Conservation (phyloP, 2,329 filamentous ascomycete genomes). For the Aureobasidium pullulans region DNA sequence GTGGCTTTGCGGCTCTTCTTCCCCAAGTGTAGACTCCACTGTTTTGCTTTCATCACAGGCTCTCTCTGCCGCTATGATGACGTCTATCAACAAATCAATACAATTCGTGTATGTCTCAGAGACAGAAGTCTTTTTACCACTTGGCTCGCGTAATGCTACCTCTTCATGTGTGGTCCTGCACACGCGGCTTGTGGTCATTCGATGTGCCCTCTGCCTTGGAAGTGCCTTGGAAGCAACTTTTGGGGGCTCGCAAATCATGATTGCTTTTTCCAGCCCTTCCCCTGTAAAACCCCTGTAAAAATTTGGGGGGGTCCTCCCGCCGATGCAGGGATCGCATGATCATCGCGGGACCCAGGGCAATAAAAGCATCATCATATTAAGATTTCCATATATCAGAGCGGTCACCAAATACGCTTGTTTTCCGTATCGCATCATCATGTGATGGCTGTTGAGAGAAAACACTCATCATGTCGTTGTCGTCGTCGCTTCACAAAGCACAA, state of each 20-base stretch:
- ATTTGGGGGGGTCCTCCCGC: not conserved
- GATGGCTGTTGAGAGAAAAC: not conserved
- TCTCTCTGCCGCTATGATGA: not conserved
- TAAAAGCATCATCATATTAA: not conserved
- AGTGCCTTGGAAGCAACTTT: not conserved
- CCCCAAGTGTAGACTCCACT: not conserved
- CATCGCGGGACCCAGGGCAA: not conserved
- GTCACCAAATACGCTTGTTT: not conserved
- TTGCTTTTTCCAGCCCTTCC: not conserved
- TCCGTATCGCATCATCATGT: not conserved
- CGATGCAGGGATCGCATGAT: conserved; percentile 4
- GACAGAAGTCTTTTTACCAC: not conserved
- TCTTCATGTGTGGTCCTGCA: not conserved
- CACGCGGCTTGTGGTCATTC: conserved; percentile 1
- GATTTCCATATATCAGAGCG: not conserved
- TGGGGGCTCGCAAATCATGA: not conserved
- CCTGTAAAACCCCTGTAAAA: not conserved
- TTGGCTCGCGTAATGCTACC: conserved; percentile 7
- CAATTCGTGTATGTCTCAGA: not conserved
- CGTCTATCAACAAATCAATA: conserved; percentile 1
- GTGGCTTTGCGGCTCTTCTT: conserved; percentile 4
- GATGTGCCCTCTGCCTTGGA: not conserved
- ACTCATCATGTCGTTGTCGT: not conserved
- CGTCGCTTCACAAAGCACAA: not conserved
- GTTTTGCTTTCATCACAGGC: not conserved